Evolutionary conservation across 164 flowering plant genomes (phyloP), one percentile per base, ranked within the genome.

Genomic region (Taxillus chinensis): DNA sequence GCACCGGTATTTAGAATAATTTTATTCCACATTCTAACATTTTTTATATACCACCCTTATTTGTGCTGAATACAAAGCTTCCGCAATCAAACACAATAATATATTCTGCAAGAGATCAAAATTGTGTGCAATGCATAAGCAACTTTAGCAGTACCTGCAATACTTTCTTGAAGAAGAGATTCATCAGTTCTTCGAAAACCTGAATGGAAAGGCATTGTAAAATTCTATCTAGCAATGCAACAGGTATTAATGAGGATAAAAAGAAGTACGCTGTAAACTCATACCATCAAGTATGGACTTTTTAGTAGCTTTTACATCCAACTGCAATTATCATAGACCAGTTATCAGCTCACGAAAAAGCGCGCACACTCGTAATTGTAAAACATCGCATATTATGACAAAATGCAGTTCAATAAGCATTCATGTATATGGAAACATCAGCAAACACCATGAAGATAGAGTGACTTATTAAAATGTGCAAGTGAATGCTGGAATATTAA

Each of bases 241-340:
- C 3, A 15, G 10, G 15, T 51, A 51, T 5, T 16, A 48, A 17
- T 4, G 17, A 37, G 12, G 59, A 53, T 14, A 11, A 12, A 5
- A 39, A 11, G 56, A 38, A 65, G 58, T 57, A 40, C 43, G 45
- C 10, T 10, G 43, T 15, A 5, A 63, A 16, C 67, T 54, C 39
- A 60, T 79, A 86, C 97, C 97, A 42, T 85, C 89, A 70, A 87
- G 85, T 65, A 90, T 87, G 39, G 97, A 89, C 74, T 71, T 86
- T 63, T 90, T 90, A 13, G 97, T 86, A 68, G 83, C 80, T 80
- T 88, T 90, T 8, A 87, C 77, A 79, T 90, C 97, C 85, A 87
- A 71, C 95, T 87, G 87, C 67, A 73, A 62, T 60, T 39, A 60
- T 41, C 55, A 67, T 8, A 11, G 27, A 78, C 60, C 16, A 62